Percentiles rank a stretch among this genome's conserved stretches.
These are phyloP conservation scores for Carex sylvatica DNA, from an alignment of 202 grass and related monocot genomes.

Conservation along the genomic window DNA sequence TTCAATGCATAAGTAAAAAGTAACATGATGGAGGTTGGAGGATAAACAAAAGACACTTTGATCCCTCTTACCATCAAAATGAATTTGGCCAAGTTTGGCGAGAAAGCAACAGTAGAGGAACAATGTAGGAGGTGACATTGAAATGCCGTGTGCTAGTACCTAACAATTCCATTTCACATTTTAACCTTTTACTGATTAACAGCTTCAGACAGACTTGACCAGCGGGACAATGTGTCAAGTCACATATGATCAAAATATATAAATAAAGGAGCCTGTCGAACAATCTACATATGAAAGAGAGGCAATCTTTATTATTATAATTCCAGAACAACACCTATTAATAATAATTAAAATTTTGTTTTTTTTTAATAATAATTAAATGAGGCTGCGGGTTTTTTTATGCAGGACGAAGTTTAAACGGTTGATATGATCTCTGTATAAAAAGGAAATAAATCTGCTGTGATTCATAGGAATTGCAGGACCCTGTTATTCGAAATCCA, in stretches of 20 bases:
- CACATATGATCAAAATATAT: not conserved
- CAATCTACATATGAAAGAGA: not conserved
- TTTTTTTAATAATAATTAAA: no score
- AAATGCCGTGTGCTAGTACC: slow-evolving; percentile 10
- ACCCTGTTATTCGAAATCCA: no score
- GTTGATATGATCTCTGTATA: no score
- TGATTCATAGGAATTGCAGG: no score
- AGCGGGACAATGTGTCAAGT: not conserved
- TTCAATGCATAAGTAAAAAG: not conserved
- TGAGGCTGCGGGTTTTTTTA: no score
- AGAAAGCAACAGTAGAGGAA: not conserved
- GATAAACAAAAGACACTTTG: not conserved
- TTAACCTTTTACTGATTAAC: slow-evolving; percentile 11
- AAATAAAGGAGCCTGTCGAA: not conserved
- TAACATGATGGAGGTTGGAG: not conserved
- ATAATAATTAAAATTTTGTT: no score
- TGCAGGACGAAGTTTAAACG: no score
- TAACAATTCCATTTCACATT: not conserved
- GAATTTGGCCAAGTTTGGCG: not conserved
- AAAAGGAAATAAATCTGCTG: no score
- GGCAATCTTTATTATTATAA: no score
- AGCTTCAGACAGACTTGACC: slow-evolving; percentile 12
- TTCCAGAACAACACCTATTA: no score
- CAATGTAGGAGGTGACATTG: slow-evolving; percentile 6
- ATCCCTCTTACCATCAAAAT: not conserved